These are phyloP conservation scores for Citrus trifoliata DNA, from an alignment of 345 rosid species.

Conservation along the genomic window DNA sequence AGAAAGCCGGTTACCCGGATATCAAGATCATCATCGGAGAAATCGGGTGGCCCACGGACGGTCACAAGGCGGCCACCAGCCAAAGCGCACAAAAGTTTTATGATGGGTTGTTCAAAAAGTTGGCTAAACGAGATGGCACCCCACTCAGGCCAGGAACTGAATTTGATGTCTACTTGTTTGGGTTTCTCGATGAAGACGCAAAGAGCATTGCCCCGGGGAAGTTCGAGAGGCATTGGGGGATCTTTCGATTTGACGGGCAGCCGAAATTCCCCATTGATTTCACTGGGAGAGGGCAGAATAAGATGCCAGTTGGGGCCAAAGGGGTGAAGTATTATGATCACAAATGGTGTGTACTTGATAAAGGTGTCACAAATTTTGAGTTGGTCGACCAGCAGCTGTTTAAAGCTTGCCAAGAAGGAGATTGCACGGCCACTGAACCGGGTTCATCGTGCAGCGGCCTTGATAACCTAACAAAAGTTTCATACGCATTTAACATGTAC, in stretches of 20 bases:
- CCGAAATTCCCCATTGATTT: constrained; percentile 72
- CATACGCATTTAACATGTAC: constrained; percentile 78
- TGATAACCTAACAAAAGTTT: constrained; percentile 27
- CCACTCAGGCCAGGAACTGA: constrained; percentile 54
- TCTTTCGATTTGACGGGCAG: constrained; percentile 66
- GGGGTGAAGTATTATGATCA: constrained; percentile 52
- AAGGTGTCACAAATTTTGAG: constrained; percentile 4
- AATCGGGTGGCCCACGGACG: constrained; percentile 96
- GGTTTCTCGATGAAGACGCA: constrained; percentile 68
- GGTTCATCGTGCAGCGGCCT: constrained; percentile 47
- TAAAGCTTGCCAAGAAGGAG: constrained; percentile 57
- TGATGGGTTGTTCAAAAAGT: constrained; percentile 58
- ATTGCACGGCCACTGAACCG: constrained; percentile 44
- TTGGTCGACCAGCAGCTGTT: constrained; percentile 17
- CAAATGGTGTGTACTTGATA: constrained; percentile 62
- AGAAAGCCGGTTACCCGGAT: constrained; percentile 36
- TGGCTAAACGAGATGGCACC: constrained; percentile 53
- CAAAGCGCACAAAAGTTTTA: constrained; percentile 58
- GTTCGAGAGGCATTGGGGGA: constrained; percentile 94
- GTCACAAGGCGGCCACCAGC: constrained; percentile 30
- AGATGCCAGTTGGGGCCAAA: constrained; percentile 53
- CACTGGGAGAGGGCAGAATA: constrained; percentile 48
- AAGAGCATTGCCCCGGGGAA: constrained; percentile 72
- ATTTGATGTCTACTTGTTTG: constrained; percentile 57
- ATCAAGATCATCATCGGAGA: constrained; percentile 76